phyloP scores from a whole-genome alignment of 345 rosid species.

The Jatropha curcas region DNA sequence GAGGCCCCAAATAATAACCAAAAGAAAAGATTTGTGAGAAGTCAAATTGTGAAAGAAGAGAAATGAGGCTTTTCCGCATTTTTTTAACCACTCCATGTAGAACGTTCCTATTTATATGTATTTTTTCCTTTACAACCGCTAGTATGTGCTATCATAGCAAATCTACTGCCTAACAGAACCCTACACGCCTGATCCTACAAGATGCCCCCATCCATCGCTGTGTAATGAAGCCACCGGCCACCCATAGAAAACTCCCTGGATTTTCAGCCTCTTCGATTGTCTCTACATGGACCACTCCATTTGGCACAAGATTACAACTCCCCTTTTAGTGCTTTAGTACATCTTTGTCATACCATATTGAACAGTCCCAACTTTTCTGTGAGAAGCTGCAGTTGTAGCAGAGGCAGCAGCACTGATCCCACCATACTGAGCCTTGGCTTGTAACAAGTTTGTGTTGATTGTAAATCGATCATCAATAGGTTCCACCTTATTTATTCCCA shows the following conservation, averaged over 20 bases:
- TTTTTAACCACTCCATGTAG: slow-evolving; percentile 4
- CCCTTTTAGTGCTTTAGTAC: slow-evolving; percentile 41
- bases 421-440: slow-evolving; percentile 52
- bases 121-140: not conserved
- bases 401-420: slow-evolving; percentile 57
- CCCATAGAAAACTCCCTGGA: too few species aligned
- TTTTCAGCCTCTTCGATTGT: not conserved
- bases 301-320: not conserved
- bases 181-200: not conserved
- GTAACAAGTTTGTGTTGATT: slow-evolving; percentile 62
- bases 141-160: slow-evolving; percentile 9
- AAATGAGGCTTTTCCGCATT: too few species aligned
- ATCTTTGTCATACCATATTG: slow-evolving; percentile 71
- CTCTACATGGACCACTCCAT: not conserved
- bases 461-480: slow-evolving; percentile 50
- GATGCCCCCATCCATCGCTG: not conserved
- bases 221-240: too few species aligned
- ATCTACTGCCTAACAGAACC: not conserved
- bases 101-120: slow-evolving; percentile 6
- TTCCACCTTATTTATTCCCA: slow-evolving; percentile 58
- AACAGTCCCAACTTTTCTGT: slow-evolving; percentile 74
- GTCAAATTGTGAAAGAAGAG: too few species aligned
- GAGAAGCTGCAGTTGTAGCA: slow-evolving; percentile 44
- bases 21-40: too few species aligned
- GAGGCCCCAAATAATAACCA: too few species aligned